Conservation (phyloP, 2,329 filamentous ascomycete species). For the Epichloe coenophiala region DNA sequence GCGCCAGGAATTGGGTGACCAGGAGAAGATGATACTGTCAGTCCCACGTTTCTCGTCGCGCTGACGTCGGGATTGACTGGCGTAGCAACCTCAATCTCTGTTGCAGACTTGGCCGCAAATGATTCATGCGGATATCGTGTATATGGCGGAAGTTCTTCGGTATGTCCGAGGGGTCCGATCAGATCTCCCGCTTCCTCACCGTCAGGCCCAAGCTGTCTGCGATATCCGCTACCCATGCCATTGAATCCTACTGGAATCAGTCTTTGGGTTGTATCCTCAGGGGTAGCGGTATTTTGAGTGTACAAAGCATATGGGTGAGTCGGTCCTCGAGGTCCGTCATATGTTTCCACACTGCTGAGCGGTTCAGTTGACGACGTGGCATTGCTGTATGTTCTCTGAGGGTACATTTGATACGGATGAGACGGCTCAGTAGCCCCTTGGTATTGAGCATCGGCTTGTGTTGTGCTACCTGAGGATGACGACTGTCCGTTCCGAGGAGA, state of each 20-base stretch:
- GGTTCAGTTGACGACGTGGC: slow-evolving; percentile 55
- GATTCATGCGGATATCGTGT: slow-evolving; percentile 73
- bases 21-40: background rate
- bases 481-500: slow-evolving; percentile 4
- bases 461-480: slow-evolving; percentile 4
- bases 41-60: background rate
- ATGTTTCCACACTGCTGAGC: slow-evolving; percentile 26
- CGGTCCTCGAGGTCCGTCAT: slow-evolving; percentile 50
- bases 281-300: slow-evolving; percentile 55
- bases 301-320: slow-evolving; percentile 83
- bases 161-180: slow-evolving; percentile 76
- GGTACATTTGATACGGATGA: slow-evolving; percentile 75
- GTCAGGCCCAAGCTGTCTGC: slow-evolving; percentile 59
- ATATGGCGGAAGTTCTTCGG: slow-evolving; percentile 85
- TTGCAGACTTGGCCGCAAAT: slow-evolving; percentile 30
- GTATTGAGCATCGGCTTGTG: slow-evolving; percentile 49
- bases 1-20: slow-evolving; percentile 35
- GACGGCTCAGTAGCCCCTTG: slow-evolving; percentile 60
- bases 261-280: slow-evolving; percentile 33
- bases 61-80: background rate
- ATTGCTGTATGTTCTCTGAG: slow-evolving; percentile 56
- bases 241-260: slow-evolving; percentile 62
- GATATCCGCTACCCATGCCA: slow-evolving; percentile 52
- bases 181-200: slow-evolving; percentile 81
- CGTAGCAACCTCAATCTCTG: slow-evolving; percentile 9